phyloP scores from a whole-genome alignment of 192 early-diverging fungal genomes.

The Borealophlyctis nickersoniae region DNA sequence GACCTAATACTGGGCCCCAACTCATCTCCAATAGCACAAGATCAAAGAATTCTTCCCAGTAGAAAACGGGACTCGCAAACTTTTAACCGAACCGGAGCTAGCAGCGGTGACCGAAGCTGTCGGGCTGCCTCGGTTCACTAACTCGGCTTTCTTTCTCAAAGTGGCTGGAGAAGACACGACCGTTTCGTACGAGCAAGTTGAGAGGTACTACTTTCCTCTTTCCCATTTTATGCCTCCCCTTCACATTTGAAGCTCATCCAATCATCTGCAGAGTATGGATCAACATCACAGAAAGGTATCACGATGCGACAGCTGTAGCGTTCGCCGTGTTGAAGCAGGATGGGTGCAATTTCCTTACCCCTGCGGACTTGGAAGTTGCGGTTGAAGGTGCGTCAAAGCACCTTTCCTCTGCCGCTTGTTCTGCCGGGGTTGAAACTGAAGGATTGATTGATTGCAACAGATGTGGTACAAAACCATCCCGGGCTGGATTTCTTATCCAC shows the following conservation, averaged over 20 bases:
- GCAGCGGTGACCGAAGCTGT: slow-evolving; percentile 25
- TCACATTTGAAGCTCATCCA: neutral
- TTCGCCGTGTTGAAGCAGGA: slow-evolving; percentile 24
- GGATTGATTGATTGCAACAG: slow-evolving; percentile 29
- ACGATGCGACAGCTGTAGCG: slow-evolving; percentile 25
- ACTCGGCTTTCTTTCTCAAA: slow-evolving; percentile 29
- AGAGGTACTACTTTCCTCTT: neutral
- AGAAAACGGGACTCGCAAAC: neutral
- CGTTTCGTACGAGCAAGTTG: neutral
- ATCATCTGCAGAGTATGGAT: slow-evolving; percentile 15
- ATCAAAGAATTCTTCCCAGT: neutral
- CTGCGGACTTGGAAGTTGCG: slow-evolving; percentile 66
- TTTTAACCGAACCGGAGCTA: slow-evolving; percentile 26
- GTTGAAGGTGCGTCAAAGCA: slow-evolving; percentile 43
- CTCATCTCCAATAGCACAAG: neutral
- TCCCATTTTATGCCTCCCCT: neutral
- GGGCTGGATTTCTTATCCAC: slow-evolving; percentile 81
- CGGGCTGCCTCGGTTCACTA: slow-evolving; percentile 31
- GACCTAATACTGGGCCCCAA: neutral
- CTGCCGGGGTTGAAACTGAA: neutral
- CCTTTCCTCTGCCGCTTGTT: neutral
- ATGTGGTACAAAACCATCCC: slow-evolving; percentile 82
- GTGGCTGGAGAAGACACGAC: neutral
- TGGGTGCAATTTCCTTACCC: slow-evolving; percentile 38
- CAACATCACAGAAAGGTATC: slow-evolving; percentile 1